A percentile compares a stretch with the other conserved stretches of the same genome.
These are phyloP conservation scores for Amanita rubescens DNA, from an alignment of 768 basidiomycete species.

Conservation along the genomic window DNA sequence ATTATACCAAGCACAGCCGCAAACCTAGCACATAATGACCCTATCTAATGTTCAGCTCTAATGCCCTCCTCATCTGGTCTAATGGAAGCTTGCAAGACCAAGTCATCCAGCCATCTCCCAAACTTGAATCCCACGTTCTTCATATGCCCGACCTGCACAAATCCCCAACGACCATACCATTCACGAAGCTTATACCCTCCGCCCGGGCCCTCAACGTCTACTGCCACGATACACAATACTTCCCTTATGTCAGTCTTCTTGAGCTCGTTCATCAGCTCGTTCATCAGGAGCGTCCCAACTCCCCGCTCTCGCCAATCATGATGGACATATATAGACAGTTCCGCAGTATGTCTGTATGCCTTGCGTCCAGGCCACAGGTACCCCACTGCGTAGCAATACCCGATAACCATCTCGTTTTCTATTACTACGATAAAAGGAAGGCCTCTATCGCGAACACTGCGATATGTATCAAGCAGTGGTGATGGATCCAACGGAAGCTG, in stretches of 20 bases:
- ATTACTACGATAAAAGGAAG: neutral
- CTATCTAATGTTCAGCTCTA: no score
- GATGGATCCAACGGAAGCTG: neutral
- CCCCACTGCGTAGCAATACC: conserved; percentile 14
- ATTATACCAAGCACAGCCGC: no score
- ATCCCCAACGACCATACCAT: conserved; percentile 18
- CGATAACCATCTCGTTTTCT: conserved; percentile 8
- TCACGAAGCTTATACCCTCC: conserved; percentile 14
- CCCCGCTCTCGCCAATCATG: conserved; percentile 10
- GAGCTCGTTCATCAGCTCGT: neutral
- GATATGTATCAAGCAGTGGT: conserved; percentile 1
- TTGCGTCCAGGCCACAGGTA: conserved; percentile 12
- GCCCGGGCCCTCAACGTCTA: conserved; percentile 10
- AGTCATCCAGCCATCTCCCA: conserved; percentile 16
- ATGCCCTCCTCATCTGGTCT: neutral
- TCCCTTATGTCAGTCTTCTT: conserved; percentile 6
- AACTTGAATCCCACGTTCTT: conserved; percentile 17
- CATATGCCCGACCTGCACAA: conserved; percentile 14
- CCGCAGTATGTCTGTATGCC: conserved; percentile 17
- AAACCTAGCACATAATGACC: no score
- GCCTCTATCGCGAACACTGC: neutral
- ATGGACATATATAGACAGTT: conserved; percentile 16
- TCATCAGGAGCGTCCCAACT: conserved; percentile 12
- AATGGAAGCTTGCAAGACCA: conserved; percentile 15
- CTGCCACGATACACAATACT: conserved; percentile 15